A percentile compares a stretch with the other conserved stretches of the same genome.
Conservation (phyloP, 805 yeast genomes). For the Cyberlindnera xylosilytica region DNA sequence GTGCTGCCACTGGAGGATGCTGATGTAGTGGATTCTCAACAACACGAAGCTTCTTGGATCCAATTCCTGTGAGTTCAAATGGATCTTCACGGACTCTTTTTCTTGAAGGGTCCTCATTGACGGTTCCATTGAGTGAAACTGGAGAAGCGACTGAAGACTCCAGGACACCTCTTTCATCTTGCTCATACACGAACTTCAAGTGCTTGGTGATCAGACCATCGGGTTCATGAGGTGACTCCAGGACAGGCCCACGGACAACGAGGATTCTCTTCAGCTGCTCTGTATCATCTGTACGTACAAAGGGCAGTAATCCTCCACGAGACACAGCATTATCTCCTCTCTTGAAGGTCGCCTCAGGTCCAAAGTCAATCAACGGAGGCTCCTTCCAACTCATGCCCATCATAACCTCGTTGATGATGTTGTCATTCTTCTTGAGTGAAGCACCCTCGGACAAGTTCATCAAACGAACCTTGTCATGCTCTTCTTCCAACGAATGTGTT, state of each 20-base stretch:
- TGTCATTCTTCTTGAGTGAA: conserved; percentile 1
- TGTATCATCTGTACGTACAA: conserved; percentile 8
- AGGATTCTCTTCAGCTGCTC: too few relatives aligned
- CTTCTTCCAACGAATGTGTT: conserved; percentile 1
- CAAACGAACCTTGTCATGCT: neutral
- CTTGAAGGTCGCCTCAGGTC: neutral
- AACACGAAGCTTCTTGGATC: too few relatives aligned
- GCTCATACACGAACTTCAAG: neutral
- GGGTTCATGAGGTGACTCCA: conserved; percentile 8
- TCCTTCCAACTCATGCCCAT: too few relatives aligned
- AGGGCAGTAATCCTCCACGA: conserved; percentile 6
- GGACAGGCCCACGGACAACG: too few relatives aligned
- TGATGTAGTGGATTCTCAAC: too few relatives aligned
- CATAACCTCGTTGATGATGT: too few relatives aligned
- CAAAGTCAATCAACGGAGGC: conserved; percentile 4
- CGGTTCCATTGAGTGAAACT: neutral
- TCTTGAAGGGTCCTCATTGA: neutral
- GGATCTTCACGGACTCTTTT: too few relatives aligned
- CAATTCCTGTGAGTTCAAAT: too few relatives aligned
- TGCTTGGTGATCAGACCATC: conserved; percentile 10
- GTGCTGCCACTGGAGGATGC: too few relatives aligned
- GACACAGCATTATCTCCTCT: neutral
- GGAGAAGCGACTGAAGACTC: neutral
- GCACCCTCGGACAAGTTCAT: conserved; percentile 6
- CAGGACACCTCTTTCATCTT: neutral